Percentiles rank a stretch among this genome's conserved stretches.
These are phyloP conservation scores for Phaseolus coccineus DNA, from an alignment of 331 rosid species.

Conservation along the genomic window DNA sequence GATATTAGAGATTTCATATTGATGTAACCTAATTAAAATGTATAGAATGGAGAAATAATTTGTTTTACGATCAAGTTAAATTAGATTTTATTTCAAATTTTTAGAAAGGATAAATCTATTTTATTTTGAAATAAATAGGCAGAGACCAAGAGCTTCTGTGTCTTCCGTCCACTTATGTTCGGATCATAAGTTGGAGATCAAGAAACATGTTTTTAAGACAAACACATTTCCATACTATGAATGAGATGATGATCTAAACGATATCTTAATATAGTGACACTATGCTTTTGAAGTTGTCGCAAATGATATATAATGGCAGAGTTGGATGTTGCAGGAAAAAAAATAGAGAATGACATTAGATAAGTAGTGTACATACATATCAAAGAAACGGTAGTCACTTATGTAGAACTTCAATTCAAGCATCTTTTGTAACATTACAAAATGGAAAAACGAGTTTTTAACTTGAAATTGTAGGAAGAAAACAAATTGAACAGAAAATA, in stretches of 20 bases:
- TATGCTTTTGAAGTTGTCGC: background rate
- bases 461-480: constrained; percentile 5
- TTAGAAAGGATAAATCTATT: too few relatives aligned
- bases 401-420: background rate
- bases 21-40: too few relatives aligned
- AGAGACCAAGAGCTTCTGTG: too few relatives aligned
- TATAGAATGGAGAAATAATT: too few relatives aligned
- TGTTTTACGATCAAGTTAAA: too few relatives aligned
- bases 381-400: background rate
- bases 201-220: background rate
- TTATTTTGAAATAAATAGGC: too few relatives aligned
- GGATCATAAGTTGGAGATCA: too few relatives aligned
- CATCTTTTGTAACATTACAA: background rate
- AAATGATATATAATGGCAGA: background rate
- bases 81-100: too few relatives aligned
- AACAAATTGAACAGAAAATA: background rate
- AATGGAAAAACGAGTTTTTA: background rate
- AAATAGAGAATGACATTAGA: too few relatives aligned
- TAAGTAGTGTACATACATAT: background rate
- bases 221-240: background rate
- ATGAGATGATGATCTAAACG: background rate
- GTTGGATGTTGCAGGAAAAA: too few relatives aligned
- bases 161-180: too few relatives aligned
- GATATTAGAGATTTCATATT: too few relatives aligned
- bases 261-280: background rate